These are phyloP conservation scores for Metschnikowia peoriensis DNA, from an alignment of 805 yeast species.

Conservation along the genomic window DNA sequence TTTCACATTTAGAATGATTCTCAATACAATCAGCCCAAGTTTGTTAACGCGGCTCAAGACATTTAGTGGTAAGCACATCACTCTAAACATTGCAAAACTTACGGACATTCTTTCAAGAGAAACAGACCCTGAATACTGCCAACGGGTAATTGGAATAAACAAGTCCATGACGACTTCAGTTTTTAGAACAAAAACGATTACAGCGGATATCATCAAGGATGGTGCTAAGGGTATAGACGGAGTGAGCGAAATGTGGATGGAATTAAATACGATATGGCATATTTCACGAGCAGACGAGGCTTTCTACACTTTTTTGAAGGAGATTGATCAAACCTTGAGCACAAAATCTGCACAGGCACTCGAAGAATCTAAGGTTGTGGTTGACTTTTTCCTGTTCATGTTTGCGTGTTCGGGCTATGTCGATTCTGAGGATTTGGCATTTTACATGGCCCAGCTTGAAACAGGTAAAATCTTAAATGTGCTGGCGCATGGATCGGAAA, in stretches of 20 bases:
- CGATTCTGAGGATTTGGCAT: conserved; percentile 1
- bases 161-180: background rate
- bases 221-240: background rate
- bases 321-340: conserved; percentile 5
- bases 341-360: background rate
- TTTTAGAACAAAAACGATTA: background rate
- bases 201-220: conserved; percentile 4
- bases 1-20: conserved; percentile 14
- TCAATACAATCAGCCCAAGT: conserved; percentile 14
- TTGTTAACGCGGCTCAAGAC: conserved; percentile 6
- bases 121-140: conserved; percentile 11
- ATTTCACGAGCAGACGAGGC: conserved; percentile 2
- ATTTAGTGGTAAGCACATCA: background rate
- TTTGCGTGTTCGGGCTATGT: conserved; percentile 4
- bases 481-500: background rate
- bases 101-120: conserved; percentile 4
- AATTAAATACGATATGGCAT: conserved; percentile 2
- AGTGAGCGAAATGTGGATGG: conserved; percentile 11
- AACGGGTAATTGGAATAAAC: background rate
- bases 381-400: conserved; percentile 14
- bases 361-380: conserved; percentile 14
- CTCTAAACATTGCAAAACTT: conserved; percentile 8
- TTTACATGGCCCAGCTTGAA: background rate
- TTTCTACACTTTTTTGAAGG: conserved; percentile 4
- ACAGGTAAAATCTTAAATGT: background rate